Percentiles rank a stretch among this genome's conserved stretches.
phyloP scores from a whole-genome alignment of 495 filamentous ascomycete genomes.

The Astrothelium subdiscretum region DNA sequence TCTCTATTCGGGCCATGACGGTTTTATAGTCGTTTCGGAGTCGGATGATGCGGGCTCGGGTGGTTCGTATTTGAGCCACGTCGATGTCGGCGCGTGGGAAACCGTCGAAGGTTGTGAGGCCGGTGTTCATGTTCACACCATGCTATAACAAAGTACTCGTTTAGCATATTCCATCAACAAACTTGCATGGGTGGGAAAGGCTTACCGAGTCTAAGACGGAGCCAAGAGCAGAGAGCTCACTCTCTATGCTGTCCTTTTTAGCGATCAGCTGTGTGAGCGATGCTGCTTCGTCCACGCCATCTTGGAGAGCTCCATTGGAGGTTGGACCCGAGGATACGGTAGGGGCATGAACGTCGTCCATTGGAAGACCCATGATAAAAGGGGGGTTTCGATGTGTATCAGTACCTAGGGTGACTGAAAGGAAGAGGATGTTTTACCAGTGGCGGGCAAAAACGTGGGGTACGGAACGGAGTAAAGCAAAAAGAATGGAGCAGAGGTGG shows the following conservation, averaged over 20 bases:
- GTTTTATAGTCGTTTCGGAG: constrained; percentile 89
- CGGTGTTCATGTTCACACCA: constrained; percentile 83
- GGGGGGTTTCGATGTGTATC: neutral
- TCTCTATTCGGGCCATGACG: constrained; percentile 71
- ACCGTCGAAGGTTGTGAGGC: constrained; percentile 79
- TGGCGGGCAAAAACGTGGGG: too few relatives aligned
- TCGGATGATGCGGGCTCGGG: constrained; percentile 75
- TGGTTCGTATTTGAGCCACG: constrained; percentile 90
- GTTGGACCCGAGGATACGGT: constrained; percentile 31
- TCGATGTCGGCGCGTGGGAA: constrained; percentile 91
- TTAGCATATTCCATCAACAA: neutral
- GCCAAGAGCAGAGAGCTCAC: constrained; percentile 71
- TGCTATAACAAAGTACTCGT: constrained; percentile 39
- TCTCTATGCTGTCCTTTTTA: constrained; percentile 73
- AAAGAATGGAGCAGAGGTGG: neutral
- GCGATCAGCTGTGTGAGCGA: constrained; percentile 45
- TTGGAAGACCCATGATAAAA: neutral
- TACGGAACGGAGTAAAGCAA: neutral
- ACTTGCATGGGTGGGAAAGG: constrained; percentile 4
- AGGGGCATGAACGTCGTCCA: constrained; percentile 28
- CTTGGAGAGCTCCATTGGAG: constrained; percentile 17
- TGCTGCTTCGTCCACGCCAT: constrained; percentile 20
- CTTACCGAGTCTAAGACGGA: constrained; percentile 79
- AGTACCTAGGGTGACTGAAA: too few relatives aligned
- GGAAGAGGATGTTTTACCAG: too few relatives aligned